Conservation (phyloP, 371 early-diverging fungal species). For the Batkoa obscura region DNA sequence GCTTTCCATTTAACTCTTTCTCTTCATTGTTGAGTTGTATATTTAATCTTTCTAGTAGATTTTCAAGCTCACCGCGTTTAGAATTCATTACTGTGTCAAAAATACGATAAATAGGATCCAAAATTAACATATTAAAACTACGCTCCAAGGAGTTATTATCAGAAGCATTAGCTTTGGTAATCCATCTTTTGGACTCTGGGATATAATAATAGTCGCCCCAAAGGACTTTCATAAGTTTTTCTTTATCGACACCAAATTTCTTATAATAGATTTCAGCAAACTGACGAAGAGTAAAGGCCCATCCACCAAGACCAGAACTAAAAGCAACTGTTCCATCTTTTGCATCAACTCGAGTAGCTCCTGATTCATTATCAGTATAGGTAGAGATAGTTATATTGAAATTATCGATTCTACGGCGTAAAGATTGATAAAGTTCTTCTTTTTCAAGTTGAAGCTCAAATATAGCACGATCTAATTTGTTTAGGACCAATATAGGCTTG, state of each 20-base stretch:
- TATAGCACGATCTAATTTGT: slow-evolving; percentile 99
- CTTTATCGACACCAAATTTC: slow-evolving; percentile 88
- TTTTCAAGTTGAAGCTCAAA: slow-evolving; percentile 91
- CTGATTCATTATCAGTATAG: slow-evolving; percentile 64
- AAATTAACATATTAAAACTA: slow-evolving; percentile 95
- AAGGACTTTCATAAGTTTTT: slow-evolving; percentile 86
- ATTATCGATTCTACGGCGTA: slow-evolving; percentile 82
- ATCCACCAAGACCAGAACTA: slow-evolving; percentile 99
- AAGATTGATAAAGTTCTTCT: slow-evolving; percentile 87
- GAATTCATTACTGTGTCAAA: slow-evolving; percentile 48
- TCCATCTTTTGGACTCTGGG: slow-evolving; percentile 92
- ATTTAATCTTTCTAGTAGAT: no score
- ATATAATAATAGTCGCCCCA: slow-evolving; percentile 98
- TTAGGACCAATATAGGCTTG: slow-evolving; percentile 96
- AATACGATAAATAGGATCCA: slow-evolving; percentile 97
- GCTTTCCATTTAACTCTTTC: slow-evolving; percentile 84
- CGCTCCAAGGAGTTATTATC: slow-evolving; percentile 72
- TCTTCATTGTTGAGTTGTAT: slow-evolving; percentile 9
- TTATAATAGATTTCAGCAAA: slow-evolving; percentile 94
- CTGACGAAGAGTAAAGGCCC: slow-evolving; percentile 99
- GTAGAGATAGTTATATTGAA: slow-evolving; percentile 92
- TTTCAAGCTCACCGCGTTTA: slow-evolving; percentile 67
- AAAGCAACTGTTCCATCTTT: slow-evolving; percentile 96
- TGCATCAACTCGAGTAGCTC: slow-evolving; percentile 79
- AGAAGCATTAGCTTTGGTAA: slow-evolving; percentile 48